Evolutionary conservation across 2,329 filamentous ascomycete genomes (phyloP), one percentile per base, ranked within the genome.

Genomic region (Botrytis medusae): DNA sequence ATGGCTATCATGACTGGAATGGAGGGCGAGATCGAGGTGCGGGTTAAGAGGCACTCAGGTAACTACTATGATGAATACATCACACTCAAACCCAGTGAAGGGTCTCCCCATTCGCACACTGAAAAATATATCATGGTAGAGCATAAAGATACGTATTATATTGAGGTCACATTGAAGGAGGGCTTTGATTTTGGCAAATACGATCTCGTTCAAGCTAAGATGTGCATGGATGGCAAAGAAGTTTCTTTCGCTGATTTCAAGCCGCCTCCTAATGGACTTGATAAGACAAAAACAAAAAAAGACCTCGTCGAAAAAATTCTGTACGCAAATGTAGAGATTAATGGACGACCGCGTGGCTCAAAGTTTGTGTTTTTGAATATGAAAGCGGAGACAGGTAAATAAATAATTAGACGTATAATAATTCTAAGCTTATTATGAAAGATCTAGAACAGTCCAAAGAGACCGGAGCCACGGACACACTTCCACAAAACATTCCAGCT

Each of bases 51-150:
- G 8, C 42, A 22, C 7, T 5, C 2, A 29, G 25, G 29, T 4
- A 72, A 51, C 7, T 75, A 67, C n/a, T 73, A 63, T 37, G 60
- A 74, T 18, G 74, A 74, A 29, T 64, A 70, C 54, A n/a, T 75
- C 69, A 73, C 69, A 44, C 42, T 44, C 42, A 7, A 44, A 18
- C 42, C 14, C 16, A 18, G 8, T 18, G 42, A 18, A 18, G 42
- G 16, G 14, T 44, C 42, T 18, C 2, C 42, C 42, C 29, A 16
- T 68, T 34, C 51, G 6, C 4, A 44, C 4, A 44, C 5, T 18
- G 42, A 44, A 18, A 40, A 68, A 44, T 74, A 73, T 22, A 73
- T 75, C 8, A 32, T 72, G 8, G 9, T 64, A 4, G 73, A 74
- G 44, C 54, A 63, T 18, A 65, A 61, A 12, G 22, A 22, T 4